A percentile compares a stretch with the other conserved stretches of the same genome.
phyloP scores from a whole-genome alignment of 192 early-diverging fungal species.

The Spizellomyces punctatus region DNA sequence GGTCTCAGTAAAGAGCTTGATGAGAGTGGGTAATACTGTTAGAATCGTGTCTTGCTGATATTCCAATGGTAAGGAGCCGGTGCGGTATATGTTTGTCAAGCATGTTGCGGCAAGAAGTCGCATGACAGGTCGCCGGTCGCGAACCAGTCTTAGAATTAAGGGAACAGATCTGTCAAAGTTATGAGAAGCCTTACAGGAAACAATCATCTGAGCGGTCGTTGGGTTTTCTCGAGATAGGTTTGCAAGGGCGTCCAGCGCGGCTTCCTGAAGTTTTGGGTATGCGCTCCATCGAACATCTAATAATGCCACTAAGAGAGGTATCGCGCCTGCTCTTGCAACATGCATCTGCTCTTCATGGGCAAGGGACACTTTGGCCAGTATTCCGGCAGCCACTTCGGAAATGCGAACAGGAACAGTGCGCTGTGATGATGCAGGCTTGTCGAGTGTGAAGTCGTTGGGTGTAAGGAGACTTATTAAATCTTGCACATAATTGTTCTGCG shows the following conservation, averaged over 20 bases:
- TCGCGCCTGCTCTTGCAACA: slow-evolving; percentile 57
- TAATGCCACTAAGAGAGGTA: slow-evolving; percentile 58
- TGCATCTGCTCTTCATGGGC: slow-evolving; percentile 62
- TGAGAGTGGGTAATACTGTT: slow-evolving; percentile 67
- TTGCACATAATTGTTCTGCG: slow-evolving; percentile 17
- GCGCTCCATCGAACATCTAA: slow-evolving; percentile 51
- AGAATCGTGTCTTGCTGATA: slow-evolving; percentile 53
- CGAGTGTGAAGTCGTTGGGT: not conserved
- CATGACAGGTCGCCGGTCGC: slow-evolving; percentile 68
- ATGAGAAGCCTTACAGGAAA: slow-evolving; percentile 48
- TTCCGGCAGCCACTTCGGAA: slow-evolving; percentile 65
- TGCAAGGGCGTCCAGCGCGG: slow-evolving; percentile 75
- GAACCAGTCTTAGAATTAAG: slow-evolving; percentile 65
- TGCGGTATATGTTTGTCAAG: slow-evolving; percentile 67
- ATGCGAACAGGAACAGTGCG: slow-evolving; percentile 43
- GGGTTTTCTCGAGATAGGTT: slow-evolving; percentile 64
- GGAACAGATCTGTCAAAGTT: slow-evolving; percentile 42
- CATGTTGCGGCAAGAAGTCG: slow-evolving; percentile 71
- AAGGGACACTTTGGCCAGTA: slow-evolving; percentile 64
- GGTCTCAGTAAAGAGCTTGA: slow-evolving; percentile 66
- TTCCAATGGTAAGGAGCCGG: slow-evolving; percentile 55
- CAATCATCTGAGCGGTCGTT: slow-evolving; percentile 54
- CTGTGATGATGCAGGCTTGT: not conserved
- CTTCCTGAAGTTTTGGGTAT: slow-evolving; percentile 71
- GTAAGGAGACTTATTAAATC: slow-evolving; percentile 23